Base-by-base conservation (phyloP, 208 protist species). In the Acanthamoeba triangularis region DNA sequence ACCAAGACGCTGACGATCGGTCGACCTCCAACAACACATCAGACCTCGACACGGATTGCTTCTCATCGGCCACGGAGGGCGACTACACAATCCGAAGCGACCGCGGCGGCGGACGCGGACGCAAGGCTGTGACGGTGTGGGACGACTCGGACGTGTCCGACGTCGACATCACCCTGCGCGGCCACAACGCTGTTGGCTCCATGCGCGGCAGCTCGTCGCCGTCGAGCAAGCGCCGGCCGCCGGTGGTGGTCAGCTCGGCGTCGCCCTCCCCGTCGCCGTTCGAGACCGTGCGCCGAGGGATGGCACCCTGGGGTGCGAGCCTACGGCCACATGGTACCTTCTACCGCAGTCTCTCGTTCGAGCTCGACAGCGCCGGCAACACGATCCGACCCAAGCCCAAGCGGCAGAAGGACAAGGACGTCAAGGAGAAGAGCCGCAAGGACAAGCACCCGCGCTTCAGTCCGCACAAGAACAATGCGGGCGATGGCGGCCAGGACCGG, bases 341-440 rank as follows among this genome's bases (percentile, higher is more conserved):
- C 80, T 88, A 63, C n/a, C 80, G 80, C 80, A 88, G 80, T 88
- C 80, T 88, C 49, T 88, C 80, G 14, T 88, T 88, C 49, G 80
- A 88, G 80, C 49, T 88, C 49, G 80, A 88, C 49, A 88, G 80
- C 52, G 80, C 41, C 7, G 80, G 80, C 49, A 88, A 88, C 80
- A 88, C 80, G 16, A 88, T 88, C 80, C 41, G 80, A 25, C 80
- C 80, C 28, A 88, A 88, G 52, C 80, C 80, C 80, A 88, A 88
- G 80, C 80, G 80, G 1, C n/a, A 82, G 20, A 47, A 85, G 44
- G 23, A n/a, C 41, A 85, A 76, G 67, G 35, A n/a, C 76, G 25
- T 10, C 76, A 47, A 85, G 76, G 76, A 85, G 28, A 85, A 37
- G 44, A 33, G 47, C 47, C 35, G 47, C 76, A 85, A 85, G 35